Base-by-base conservation (phyloP, 345 rosid species). In the Camelina sativa region DNA sequence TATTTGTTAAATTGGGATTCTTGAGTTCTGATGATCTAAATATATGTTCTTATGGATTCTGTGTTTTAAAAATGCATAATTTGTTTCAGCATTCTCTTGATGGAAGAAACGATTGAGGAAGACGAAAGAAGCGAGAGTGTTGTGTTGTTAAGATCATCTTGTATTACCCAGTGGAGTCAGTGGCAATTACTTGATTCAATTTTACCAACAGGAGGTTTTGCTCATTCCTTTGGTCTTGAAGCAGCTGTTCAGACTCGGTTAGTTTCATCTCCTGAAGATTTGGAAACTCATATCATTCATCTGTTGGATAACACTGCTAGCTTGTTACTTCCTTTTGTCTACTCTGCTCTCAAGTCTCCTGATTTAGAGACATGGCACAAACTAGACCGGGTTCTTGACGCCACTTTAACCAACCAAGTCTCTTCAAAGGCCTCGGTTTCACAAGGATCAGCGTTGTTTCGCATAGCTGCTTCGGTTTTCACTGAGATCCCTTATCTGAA, bases 141-240 rank as follows among this genome's bases (percentile, higher is more conserved):
- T 30, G 55, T 11, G 54, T 22, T 46, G 54, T 22, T 46, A 16
- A 37, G 54, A 65, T 55, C 12, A 2, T 43, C 72, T 38, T 60
- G 58, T 62, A 69, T 54, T 64, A 71, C 80, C 47, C 89, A 87
- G 23, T 93, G 98, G 98, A 91, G 98, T 67, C 84, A 89, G 65
- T 93, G 98, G 98, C 98, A 93, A 57, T 72, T 93, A 74, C 80
- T 93, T 0, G 97, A 91, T 81, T 93, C 98, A 15, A 83, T 89
- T 76, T 96, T 93, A 56, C 98, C 97, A 3, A 91, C 97, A 0
- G 94, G 98, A 6, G 98, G 96, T 1, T 93, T 93, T 69, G 98
- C 97, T 51, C 97, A 93, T 74, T 93, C 96, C 0, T 85, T 83
- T 51, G 97, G 98, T 70, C 87, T 93, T 1, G 97, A 93, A 84